Base-by-base conservation (phyloP, 192 early-diverging fungal species). In the Backusella parvicylindrica region DNA sequence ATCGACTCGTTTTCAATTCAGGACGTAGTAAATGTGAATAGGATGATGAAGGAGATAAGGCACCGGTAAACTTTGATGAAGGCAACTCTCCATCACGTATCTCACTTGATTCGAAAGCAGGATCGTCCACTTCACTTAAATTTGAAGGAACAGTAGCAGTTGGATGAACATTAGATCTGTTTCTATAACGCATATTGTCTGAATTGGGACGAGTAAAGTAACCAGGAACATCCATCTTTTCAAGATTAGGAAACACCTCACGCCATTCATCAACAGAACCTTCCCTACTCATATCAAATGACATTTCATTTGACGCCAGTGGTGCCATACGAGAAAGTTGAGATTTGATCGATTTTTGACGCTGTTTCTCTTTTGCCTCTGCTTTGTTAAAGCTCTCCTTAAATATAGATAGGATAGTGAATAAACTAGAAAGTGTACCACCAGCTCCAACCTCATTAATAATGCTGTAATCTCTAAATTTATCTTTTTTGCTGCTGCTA, bases 371-470 rank as follows among this genome's bases (percentile, higher is more conserved):
- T 68, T 88, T 86, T 47, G 85, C 72, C 41, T 86, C 84, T 12
- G 83, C 78, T 30, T 89, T 77, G 68, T 88, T 85, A 41, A 90
- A 89, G 64, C 90, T 89, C 50, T 95, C 93, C 0, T 94, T 93
- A 73, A 99, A 95, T 66, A 98, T 86, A 6, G 91, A 89, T 23
- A 99, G 85, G 71, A 99, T 97, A 1, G 92, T 91, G 83, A 99
- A 98, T 63, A 99, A 77, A 69, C 94, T 96, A 9, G 95, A 95
- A 6, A 99, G 92, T 0, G 96, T 93, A 15, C 94, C 95, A 7
- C 97, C 98, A 7, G 91, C 82, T n/a, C 89, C 89, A 26, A 99
- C 96, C 65, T 94, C 93, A 78, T 96, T 97, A 12, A 98, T 82
- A 33, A 95, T 79, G 21, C 86, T 91, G 77, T 91, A 89, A 8